Conservation (phyloP, 768 basidiomycete genomes). For the Pleurotus eryngii region DNA sequence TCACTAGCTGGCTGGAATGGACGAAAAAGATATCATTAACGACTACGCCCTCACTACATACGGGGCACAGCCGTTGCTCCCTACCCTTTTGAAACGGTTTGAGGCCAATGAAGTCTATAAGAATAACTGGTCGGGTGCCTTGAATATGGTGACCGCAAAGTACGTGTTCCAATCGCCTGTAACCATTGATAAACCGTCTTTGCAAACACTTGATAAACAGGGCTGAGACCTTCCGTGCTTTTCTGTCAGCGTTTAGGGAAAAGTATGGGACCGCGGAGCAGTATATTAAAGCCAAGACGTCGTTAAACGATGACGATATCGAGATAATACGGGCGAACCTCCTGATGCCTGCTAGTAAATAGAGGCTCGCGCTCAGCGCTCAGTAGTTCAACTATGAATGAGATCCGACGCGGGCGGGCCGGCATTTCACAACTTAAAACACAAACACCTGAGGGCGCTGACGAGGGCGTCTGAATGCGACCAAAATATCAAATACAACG, state of each 20-base stretch:
- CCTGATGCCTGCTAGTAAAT: not conserved
- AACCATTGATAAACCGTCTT: not conserved
- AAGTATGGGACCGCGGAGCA: slow-evolving; percentile 34
- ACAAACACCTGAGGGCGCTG: no score
- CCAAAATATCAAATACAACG: no score
- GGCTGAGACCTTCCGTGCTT: slow-evolving; percentile 31
- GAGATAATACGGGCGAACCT: slow-evolving; percentile 4
- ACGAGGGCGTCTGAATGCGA: no score
- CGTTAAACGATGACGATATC: slow-evolving; percentile 29
- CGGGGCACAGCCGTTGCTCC: slow-evolving; percentile 31
- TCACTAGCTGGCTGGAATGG: slow-evolving; percentile 34
- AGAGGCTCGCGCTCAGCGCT: no score
- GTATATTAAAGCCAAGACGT: slow-evolving; percentile 28
- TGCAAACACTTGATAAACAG: slow-evolving; percentile 19
- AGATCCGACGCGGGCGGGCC: no score
- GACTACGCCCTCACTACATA: slow-evolving; percentile 38
- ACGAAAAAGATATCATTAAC: slow-evolving; percentile 33
- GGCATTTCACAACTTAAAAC: no score
- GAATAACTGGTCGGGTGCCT: slow-evolving; percentile 31
- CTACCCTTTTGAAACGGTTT: slow-evolving; percentile 28
- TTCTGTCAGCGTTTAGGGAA: slow-evolving; percentile 26
- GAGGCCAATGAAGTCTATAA: slow-evolving; percentile 24
- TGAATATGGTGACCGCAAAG: slow-evolving; percentile 33
- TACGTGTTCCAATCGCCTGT: slow-evolving; percentile 12
- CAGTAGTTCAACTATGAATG: no score